These are phyloP conservation scores for Cryptomeria japonica DNA, from an alignment of 75 land plant genomes.

Conservation along the genomic window DNA sequence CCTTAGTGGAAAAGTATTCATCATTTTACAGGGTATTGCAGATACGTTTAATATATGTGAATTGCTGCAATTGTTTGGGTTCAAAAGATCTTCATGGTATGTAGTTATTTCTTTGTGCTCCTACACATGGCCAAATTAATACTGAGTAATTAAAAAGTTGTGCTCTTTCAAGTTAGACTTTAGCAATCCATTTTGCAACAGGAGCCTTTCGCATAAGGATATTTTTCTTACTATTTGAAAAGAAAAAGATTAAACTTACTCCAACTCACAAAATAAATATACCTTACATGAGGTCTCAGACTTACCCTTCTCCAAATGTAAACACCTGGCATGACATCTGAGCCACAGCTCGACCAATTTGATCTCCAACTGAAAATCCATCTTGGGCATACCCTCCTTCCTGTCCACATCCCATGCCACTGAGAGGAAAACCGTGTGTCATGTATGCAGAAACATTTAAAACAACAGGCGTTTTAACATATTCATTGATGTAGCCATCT, in stretches of 20 bases:
- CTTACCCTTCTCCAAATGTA: slow-evolving; percentile 71
- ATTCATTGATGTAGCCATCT: slow-evolving; percentile 52
- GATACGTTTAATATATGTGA: neutral
- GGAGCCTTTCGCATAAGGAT: neutral
- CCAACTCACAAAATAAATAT: neutral
- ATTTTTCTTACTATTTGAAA: neutral
- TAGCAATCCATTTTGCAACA: neutral
- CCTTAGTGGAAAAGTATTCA: neutral
- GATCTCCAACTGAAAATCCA: slow-evolving; percentile 23
- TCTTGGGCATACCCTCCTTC: neutral
- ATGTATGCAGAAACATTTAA: neutral
- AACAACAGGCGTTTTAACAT: slow-evolving; percentile 20
- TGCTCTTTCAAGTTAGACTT: neutral
- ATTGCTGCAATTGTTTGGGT: neutral
- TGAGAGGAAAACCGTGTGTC: neutral
- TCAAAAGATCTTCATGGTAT: neutral
- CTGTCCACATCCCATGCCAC: neutral
- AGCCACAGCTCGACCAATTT: slow-evolving; percentile 46
- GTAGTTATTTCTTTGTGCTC: neutral
- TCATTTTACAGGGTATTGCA: neutral
- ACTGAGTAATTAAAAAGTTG: neutral
- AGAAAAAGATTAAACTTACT: neutral
- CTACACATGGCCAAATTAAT: neutral
- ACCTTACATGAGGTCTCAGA: neutral
- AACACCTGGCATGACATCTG: slow-evolving; percentile 54